Conservation (phyloP, 2,329 filamentous ascomycete species). For the Penicillium sp. region DNA sequence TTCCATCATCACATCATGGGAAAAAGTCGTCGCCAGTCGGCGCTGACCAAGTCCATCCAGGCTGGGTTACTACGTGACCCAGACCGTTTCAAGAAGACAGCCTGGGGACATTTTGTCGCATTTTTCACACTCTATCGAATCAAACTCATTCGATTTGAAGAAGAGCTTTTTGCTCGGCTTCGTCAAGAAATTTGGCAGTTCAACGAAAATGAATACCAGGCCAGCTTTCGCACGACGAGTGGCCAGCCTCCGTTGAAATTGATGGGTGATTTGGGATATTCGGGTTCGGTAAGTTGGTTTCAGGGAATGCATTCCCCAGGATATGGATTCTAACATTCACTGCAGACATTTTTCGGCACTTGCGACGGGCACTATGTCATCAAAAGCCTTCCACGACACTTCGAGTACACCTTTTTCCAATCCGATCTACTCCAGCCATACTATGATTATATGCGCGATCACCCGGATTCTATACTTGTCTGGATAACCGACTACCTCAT, state of each 20-base stretch:
- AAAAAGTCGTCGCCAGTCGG: slow-evolving; percentile 31
- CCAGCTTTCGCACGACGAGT: slow-evolving; percentile 57
- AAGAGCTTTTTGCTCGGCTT: slow-evolving; percentile 58
- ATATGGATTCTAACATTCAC: not conserved
- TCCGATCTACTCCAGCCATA: slow-evolving; percentile 71
- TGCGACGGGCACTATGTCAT: slow-evolving; percentile 70
- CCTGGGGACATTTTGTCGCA: slow-evolving; percentile 55
- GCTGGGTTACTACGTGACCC: slow-evolving; percentile 39
- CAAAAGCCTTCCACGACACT: slow-evolving; percentile 72
- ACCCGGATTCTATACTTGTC: slow-evolving; percentile 68
- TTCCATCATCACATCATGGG: slow-evolving; percentile 25
- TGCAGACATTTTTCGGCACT: slow-evolving; percentile 72
- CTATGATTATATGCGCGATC: slow-evolving; percentile 64
- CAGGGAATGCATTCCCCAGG: not conserved
- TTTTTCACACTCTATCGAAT: slow-evolving; percentile 63
- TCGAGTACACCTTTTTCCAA: slow-evolving; percentile 74
- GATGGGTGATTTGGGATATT: slow-evolving; percentile 74
- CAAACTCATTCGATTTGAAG: slow-evolving; percentile 54
- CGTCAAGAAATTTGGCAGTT: slow-evolving; percentile 61
- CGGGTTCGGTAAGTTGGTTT: slow-evolving; percentile 62
- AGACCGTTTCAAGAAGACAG: slow-evolving; percentile 34
- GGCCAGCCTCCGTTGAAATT: slow-evolving; percentile 56
- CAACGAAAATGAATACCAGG: slow-evolving; percentile 60
- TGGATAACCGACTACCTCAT: slow-evolving; percentile 74
- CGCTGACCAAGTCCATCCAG: slow-evolving; percentile 41